These are phyloP conservation scores for Paramarasmius palmivorus DNA, from an alignment of 1,284 basidiomycete genomes.

Conservation along the genomic window DNA sequence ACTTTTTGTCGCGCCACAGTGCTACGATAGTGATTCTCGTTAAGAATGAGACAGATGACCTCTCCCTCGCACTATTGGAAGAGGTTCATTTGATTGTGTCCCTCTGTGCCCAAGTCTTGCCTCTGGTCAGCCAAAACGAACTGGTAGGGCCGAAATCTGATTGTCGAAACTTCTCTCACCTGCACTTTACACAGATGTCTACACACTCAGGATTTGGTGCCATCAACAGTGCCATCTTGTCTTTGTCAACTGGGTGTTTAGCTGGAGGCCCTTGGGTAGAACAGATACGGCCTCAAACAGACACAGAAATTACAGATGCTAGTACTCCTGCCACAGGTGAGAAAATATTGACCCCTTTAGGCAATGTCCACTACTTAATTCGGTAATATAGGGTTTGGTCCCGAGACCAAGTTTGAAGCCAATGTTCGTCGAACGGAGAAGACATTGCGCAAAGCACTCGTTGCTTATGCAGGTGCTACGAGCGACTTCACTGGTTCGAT, in stretches of 20 bases:
- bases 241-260: conserved; percentile 77
- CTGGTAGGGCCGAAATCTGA: conserved; percentile 50
- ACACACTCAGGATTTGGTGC: conserved; percentile 78
- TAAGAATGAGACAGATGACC: conserved; percentile 66
- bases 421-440: conserved; percentile 52
- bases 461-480: conserved; percentile 65
- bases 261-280: conserved; percentile 61
- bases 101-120: conserved; percentile 66
- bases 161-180: conserved; percentile 1
- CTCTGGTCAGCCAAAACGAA: conserved; percentile 74
- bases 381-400: conserved; percentile 43
- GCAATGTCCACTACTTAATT: conserved; percentile 12
- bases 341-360: conserved; percentile 13
- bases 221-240: conserved; percentile 80
- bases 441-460: conserved; percentile 57
- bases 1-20: conserved; percentile 77
- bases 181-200: conserved; percentile 41
- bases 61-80: conserved; percentile 68
- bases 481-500: conserved; percentile 65
- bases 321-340: conserved; percentile 54
- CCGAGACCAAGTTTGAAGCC: conserved; percentile 58
- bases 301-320: conserved; percentile 64
- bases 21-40: conserved; percentile 81
- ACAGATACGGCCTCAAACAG: conserved; percentile 66
- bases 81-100: conserved; percentile 79